Evolutionary conservation across 2,329 filamentous ascomycete species (phyloP).

Genomic region (Ascochyta pisi): DNA sequence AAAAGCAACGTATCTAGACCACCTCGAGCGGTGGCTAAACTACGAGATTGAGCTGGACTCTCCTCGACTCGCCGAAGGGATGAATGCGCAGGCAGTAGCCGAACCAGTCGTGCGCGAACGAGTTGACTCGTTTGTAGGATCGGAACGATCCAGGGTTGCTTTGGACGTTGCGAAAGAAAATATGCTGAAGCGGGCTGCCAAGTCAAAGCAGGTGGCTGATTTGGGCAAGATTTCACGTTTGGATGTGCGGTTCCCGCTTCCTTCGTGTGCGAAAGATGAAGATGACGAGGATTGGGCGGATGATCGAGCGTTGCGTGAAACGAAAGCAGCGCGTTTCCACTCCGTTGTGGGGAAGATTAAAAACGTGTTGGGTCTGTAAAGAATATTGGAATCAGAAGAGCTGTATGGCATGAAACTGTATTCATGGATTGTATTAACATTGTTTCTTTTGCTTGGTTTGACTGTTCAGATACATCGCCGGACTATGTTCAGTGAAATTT

Average conservation of each 20-base stretch:
- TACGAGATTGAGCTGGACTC: background rate
- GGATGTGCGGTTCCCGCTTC: background rate
- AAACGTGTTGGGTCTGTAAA: background rate
- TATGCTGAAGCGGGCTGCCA: background rate
- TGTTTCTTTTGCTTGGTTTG: too few species aligned
- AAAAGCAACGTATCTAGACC: background rate
- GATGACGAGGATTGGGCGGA: background rate
- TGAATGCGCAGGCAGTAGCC: background rate
- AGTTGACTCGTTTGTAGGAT: background rate
- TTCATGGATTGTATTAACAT: too few species aligned
- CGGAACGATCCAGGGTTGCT: background rate
- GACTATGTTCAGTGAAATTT: too few species aligned
- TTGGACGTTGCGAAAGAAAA: background rate
- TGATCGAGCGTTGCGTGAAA: background rate
- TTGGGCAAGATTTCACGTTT: background rate
- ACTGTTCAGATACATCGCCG: too few species aligned
- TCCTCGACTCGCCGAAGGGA: background rate
- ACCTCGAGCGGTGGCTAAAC: constrained; percentile 4
- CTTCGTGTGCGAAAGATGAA: background rate
- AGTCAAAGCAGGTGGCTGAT: background rate
- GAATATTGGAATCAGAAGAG: too few species aligned
- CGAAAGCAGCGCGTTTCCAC: background rate
- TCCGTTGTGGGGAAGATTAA: background rate
- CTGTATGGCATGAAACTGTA: too few species aligned
- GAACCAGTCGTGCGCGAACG: background rate